Evolutionary conservation across 805 yeast species (phyloP).

Genomic region (Pichia rugopelliculosa): DNA sequence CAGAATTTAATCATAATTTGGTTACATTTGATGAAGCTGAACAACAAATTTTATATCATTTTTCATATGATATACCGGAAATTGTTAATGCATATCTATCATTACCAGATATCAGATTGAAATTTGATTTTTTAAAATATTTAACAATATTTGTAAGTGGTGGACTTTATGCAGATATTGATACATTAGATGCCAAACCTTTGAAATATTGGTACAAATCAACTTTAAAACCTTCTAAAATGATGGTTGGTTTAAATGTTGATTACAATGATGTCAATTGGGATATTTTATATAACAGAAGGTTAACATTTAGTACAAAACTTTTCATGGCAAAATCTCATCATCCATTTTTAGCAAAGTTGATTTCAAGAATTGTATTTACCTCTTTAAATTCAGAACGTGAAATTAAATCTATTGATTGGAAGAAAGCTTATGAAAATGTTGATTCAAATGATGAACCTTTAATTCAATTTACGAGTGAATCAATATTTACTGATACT

Average conservation of each 20-base stretch:
- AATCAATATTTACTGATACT: conserved; percentile 30
- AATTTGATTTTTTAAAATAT: conserved; percentile 51
- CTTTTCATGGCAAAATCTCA: conserved; percentile 27
- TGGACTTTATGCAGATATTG: conserved; percentile 59
- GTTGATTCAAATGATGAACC: conserved; percentile 31
- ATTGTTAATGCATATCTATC: conserved; percentile 41
- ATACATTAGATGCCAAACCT: conserved; percentile 48
- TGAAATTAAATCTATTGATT: conserved; percentile 19
- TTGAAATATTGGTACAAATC: conserved; percentile 26
- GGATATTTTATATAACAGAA: conserved; percentile 27
- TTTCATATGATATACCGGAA: conserved; percentile 37
- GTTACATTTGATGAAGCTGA: conserved; percentile 26
- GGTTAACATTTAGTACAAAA: conserved; percentile 24
- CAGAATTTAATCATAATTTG: conserved; percentile 26
- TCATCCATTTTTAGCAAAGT: conserved; percentile 29
- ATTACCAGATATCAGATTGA: conserved; percentile 44
- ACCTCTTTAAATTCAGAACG: conserved; percentile 21
- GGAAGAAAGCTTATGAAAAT: conserved; percentile 25
- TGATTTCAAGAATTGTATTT: conserved; percentile 27
- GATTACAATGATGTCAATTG: conserved; percentile 28
- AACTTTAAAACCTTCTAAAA: conserved; percentile 14
- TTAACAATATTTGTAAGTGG: conserved; percentile 44
- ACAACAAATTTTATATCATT: conserved; percentile 21
- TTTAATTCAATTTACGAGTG: conserved; percentile 27
- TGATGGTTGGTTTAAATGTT: conserved; percentile 25